Conservation (phyloP, 2,329 filamentous ascomycete species). For the Curvularia lunata region DNA sequence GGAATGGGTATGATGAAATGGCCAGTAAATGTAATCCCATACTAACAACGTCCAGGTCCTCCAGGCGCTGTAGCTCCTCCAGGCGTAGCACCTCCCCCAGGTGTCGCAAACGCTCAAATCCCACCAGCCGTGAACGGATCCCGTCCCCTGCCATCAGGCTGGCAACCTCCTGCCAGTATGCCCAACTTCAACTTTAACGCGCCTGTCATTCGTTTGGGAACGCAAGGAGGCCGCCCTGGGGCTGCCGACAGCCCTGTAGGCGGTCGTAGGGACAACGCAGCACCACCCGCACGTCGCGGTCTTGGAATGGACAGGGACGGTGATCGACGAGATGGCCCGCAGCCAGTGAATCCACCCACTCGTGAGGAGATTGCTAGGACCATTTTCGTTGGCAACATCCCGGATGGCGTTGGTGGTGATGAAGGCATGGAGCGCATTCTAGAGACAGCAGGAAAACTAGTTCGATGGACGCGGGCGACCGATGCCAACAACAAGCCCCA, state of each 20-base stretch:
- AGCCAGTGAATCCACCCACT: constrained; percentile 79
- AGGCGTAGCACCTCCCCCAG: constrained; percentile 76
- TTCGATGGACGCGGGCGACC: constrained; percentile 82
- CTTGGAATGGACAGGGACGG: constrained; percentile 65
- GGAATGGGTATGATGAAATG: constrained; percentile 71
- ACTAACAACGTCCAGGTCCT: constrained; percentile 15
- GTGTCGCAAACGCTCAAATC: constrained; percentile 75
- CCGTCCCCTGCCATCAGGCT: constrained; percentile 79
- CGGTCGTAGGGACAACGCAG: constrained; percentile 57
- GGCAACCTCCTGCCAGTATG: constrained; percentile 88
- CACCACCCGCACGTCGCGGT: constrained; percentile 54
- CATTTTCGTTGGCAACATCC: constrained; percentile 87
- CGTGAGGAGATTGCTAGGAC: constrained; percentile 91
- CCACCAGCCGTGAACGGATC: constrained; percentile 78
- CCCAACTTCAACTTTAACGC: constrained; percentile 99
- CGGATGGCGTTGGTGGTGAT: constrained; percentile 77
- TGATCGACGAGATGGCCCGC: constrained; percentile 69
- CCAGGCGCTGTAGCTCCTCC: constrained; percentile 60
- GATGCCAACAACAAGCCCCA: constrained; percentile 81
- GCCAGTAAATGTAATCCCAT: not conserved
- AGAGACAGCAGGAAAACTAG: constrained; percentile 75
- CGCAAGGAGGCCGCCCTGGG: constrained; percentile 69
- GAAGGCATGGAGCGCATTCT: constrained; percentile 81
- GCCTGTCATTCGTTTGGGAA: constrained; percentile 91
- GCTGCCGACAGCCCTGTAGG: constrained; percentile 51